A percentile compares a stretch with the other conserved stretches of the same genome.
Conservation (phyloP, 2,329 filamentous ascomycete species). For the Aspergillus terreus region DNA sequence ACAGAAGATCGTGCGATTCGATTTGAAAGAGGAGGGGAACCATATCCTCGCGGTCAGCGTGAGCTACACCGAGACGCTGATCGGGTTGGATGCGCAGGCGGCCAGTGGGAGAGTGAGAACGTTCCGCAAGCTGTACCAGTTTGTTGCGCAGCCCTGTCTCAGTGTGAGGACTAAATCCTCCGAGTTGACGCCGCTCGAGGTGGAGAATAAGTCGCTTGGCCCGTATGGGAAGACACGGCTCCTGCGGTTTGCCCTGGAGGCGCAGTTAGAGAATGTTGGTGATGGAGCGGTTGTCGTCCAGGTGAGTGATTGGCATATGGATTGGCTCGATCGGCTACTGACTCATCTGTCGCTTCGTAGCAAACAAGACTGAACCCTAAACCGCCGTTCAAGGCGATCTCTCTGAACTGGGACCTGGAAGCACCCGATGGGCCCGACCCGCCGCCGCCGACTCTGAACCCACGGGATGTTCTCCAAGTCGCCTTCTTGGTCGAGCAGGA, state of each 20-base stretch:
- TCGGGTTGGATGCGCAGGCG: slow-evolving; percentile 41
- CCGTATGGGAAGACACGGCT: slow-evolving; percentile 42
- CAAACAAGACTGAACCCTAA: slow-evolving; percentile 48
- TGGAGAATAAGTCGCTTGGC: slow-evolving; percentile 43
- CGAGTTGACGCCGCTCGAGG: slow-evolving; percentile 49
- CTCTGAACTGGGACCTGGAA: slow-evolving; percentile 54
- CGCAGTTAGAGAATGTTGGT: slow-evolving; percentile 91
- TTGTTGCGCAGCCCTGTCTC: slow-evolving; percentile 84
- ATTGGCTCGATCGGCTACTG: too few species aligned
- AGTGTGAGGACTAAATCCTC: slow-evolving; percentile 89
- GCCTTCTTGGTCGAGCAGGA: slow-evolving; percentile 60
- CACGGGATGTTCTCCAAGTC: slow-evolving; percentile 63
- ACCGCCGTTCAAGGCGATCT: slow-evolving; percentile 51
- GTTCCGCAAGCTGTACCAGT: slow-evolving; percentile 95
- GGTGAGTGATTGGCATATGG: slow-evolving; percentile 31
- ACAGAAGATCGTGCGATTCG: slow-evolving; percentile 78
- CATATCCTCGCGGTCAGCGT: slow-evolving; percentile 92
- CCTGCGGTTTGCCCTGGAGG: slow-evolving; percentile 73
- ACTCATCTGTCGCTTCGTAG: slow-evolving; percentile 20
- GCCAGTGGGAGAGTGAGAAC: slow-evolving; percentile 67
- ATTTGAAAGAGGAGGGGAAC: slow-evolving; percentile 89
- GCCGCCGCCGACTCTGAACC: slow-evolving; percentile 50
- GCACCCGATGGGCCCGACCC: slow-evolving; percentile 25
- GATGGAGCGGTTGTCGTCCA: slow-evolving; percentile 79
- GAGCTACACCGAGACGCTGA: slow-evolving; percentile 82